Evolutionary conservation across 1,284 basidiomycete genomes (phyloP).

Genomic region (Moesziomyces aphidis): DNA sequence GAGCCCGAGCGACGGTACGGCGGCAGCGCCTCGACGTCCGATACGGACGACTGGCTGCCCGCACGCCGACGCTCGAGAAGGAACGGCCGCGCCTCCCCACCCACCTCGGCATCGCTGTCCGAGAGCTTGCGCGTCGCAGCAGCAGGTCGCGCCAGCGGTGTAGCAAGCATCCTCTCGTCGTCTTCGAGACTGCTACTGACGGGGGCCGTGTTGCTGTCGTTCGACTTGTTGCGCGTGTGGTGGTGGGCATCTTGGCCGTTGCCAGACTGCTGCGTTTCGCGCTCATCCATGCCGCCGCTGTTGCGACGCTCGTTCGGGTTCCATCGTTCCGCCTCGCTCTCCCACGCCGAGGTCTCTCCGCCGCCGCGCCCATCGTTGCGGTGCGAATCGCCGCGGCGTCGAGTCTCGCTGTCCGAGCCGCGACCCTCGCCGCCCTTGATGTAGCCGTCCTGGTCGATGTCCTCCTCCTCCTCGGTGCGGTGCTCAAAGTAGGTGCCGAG

Average conservation of each 20-base stretch:
- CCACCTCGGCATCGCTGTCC: constrained; percentile 27
- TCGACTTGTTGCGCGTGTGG: constrained; percentile 15
- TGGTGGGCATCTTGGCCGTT: constrained; percentile 15
- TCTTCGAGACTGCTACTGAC: constrained; percentile 42
- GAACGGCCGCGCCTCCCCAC: constrained; percentile 20
- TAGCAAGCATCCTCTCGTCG: constrained; percentile 44
- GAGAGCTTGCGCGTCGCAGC: constrained; percentile 10
- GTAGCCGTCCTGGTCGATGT: constrained; percentile 64
- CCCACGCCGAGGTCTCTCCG: constrained; percentile 48
- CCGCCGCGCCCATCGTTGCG: constrained; percentile 27
- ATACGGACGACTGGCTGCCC: constrained; percentile 39
- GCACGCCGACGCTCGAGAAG: constrained; percentile 36
- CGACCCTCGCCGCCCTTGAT: constrained; percentile 62
- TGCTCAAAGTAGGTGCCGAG: constrained; percentile 73
- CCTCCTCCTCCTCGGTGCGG: constrained; percentile 56
- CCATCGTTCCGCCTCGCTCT: constrained; percentile 55
- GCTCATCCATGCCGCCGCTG: constrained; percentile 21
- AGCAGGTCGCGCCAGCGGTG: constrained; percentile 37
- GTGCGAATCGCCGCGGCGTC: constrained; percentile 23
- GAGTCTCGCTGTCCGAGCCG: constrained; percentile 47
- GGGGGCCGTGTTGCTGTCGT: constrained; percentile 19
- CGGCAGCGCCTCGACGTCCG: constrained; percentile 34
- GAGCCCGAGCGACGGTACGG: constrained; percentile 17
- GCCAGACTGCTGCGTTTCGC: constrained; percentile 4
- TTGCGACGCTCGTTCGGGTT: constrained; percentile 14